Percentiles rank a stretch among this genome's conserved stretches.
phyloP scores from a whole-genome alignment of 1,284 basidiomycete genomes.

The Leccinum subfulvum region DNA sequence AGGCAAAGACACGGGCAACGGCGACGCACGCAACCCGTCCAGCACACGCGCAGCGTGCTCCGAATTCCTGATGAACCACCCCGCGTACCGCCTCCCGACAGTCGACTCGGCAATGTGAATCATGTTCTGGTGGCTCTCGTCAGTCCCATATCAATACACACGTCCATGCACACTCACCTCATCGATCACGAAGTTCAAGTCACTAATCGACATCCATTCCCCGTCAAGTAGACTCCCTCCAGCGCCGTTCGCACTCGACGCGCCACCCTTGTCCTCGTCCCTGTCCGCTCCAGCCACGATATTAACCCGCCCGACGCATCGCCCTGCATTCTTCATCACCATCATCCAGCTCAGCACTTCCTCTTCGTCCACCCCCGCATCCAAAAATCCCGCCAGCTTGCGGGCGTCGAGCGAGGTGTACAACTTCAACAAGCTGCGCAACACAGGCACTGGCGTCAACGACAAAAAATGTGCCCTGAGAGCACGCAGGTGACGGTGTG shows the following conservation, averaged over 20 bases:
- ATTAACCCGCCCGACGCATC: constrained; percentile 60
- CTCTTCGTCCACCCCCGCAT: constrained; percentile 77
- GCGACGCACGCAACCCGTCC: constrained; percentile 72
- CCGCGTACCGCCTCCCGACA: constrained; percentile 87
- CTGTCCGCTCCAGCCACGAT: constrained; percentile 21
- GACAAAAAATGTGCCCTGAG: constrained; percentile 69
- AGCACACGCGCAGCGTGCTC: constrained; percentile 85
- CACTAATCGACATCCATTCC: constrained; percentile 85
- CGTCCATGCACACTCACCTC: constrained; percentile 59
- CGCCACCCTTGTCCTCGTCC: constrained; percentile 22
- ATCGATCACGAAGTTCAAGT: constrained; percentile 94
- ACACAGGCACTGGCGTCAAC: constrained; percentile 80
- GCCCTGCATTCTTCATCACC: constrained; percentile 89
- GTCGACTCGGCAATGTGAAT: constrained; percentile 94
- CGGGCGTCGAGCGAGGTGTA: constrained; percentile 92
- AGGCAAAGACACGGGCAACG: constrained; percentile 47
- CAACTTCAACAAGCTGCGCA: constrained; percentile 76
- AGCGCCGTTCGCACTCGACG: neutral
- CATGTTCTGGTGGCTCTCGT: constrained; percentile 66
- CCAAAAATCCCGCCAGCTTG: constrained; percentile 90
- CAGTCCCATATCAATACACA: neutral
- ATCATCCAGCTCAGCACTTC: constrained; percentile 96
- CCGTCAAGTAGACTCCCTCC: constrained; percentile 76
- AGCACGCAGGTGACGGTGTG: constrained; percentile 73
- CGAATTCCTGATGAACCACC: constrained; percentile 96